These are phyloP conservation scores for Wickerhamomyces chaumierensis DNA, from an alignment of 805 yeast genomes.

Conservation along the genomic window DNA sequence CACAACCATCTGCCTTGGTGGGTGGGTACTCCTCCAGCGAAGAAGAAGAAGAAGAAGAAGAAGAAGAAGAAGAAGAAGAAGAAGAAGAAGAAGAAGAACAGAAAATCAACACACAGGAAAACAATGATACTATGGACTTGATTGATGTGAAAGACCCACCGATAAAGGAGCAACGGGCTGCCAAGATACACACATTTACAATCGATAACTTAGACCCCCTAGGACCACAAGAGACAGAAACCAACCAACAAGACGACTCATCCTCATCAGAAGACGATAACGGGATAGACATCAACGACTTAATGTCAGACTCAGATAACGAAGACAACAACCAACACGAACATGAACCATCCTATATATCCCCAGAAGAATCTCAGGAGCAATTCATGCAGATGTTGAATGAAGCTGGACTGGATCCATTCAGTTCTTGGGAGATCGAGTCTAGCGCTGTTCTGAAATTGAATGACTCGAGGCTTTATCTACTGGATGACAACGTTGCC, in stretches of 20 bases:
- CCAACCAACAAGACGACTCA: no score
- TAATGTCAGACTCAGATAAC: constrained; percentile 14
- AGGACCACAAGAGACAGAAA: no score
- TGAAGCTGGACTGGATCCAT: constrained; percentile 28
- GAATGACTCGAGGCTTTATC: constrained; percentile 30
- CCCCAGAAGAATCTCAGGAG: constrained; percentile 2
- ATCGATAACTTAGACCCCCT: no score
- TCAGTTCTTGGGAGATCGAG: constrained; percentile 36
- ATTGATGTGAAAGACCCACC: no score
- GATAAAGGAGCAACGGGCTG: no score
- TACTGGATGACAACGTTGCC: constrained; percentile 21
- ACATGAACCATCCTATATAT: constrained; percentile 1
- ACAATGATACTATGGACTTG: no score
- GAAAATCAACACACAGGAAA: not conserved
- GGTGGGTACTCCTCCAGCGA: constrained; percentile 15
- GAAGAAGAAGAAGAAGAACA: constrained; percentile 1
- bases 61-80: not conserved
- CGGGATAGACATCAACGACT: constrained; percentile 12
- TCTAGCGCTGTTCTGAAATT: constrained; percentile 24
- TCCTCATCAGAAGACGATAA: not conserved
- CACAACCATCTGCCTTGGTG: constrained; percentile 1
- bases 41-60: constrained; percentile 6
- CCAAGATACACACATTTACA: no score
- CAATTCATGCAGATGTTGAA: constrained; percentile 26
- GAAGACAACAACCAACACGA: constrained; percentile 17